Conservation (phyloP, 1,139 yeast genomes). For the Blastobotrys capitulatus region DNA sequence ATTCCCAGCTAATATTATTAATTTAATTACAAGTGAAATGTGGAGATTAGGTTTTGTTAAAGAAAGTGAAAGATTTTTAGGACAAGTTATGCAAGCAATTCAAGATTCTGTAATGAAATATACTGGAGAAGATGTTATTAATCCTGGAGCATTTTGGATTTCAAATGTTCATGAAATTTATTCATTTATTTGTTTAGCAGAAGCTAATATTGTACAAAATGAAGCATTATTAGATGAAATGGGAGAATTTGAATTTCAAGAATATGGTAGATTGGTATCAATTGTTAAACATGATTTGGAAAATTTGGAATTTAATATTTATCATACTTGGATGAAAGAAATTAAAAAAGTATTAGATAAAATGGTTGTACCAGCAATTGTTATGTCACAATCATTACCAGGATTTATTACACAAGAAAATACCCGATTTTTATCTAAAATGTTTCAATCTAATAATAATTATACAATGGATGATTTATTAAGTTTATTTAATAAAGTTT, state of each 20-base stretch:
- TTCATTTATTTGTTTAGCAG: constrained; percentile 92
- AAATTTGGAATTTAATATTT: constrained; percentile 86
- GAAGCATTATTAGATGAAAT: constrained; percentile 75
- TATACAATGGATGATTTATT: constrained; percentile 94
- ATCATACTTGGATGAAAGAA: constrained; percentile 97
- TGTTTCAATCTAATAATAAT: constrained; percentile 58
- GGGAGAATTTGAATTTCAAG: constrained; percentile 87
- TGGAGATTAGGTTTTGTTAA: constrained; percentile 95
- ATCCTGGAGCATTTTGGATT: constrained; percentile 97
- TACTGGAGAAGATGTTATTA: constrained; percentile 80
- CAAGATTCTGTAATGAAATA: constrained; percentile 48
- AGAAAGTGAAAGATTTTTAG: constrained; percentile 86
- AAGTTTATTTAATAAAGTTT: constrained; percentile 82
- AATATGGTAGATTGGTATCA: constrained; percentile 82
- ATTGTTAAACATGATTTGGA: constrained; percentile 94
- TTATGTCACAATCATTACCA: constrained; percentile 89
- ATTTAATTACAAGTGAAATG: constrained; percentile 91
- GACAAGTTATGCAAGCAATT: constrained; percentile 82
- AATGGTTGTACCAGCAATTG: constrained; percentile 91
- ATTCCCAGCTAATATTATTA: constrained; percentile 94
- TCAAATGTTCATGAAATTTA: constrained; percentile 94
- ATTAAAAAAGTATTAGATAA: constrained; percentile 87
- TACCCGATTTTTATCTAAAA: constrained; percentile 78
- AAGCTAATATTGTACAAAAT: constrained; percentile 78
- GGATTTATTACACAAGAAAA: constrained; percentile 91